These are phyloP conservation scores for Tulasnella sp. DNA, from an alignment of 768 basidiomycete species.

Conservation along the genomic window DNA sequence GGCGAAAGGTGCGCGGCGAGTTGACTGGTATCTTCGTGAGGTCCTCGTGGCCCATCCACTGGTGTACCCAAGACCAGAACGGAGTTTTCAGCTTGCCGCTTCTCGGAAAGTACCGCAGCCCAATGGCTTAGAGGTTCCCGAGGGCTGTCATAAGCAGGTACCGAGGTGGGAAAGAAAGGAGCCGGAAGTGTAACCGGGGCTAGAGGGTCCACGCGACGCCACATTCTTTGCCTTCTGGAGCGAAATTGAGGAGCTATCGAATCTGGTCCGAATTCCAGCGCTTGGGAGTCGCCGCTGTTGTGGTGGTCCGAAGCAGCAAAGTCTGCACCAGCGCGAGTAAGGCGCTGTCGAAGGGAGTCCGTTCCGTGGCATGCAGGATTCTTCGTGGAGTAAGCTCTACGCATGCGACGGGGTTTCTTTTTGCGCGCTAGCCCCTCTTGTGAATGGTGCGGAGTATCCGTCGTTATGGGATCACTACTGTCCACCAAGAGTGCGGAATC, in stretches of 20 bases:
- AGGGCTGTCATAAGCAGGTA: neutral
- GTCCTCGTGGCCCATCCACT: neutral
- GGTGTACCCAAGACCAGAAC: neutral
- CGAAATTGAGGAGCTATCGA: neutral
- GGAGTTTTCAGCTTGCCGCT: neutral
- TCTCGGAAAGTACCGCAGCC: neutral
- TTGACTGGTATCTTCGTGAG: neutral
- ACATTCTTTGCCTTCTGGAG: neutral
- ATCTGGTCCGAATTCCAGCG: neutral
- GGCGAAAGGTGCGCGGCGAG: neutral
- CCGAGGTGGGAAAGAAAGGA: slow-evolving; percentile 8
- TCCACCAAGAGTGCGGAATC: neutral
- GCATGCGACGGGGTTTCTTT: neutral
- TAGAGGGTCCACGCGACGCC: neutral
- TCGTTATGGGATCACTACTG: slow-evolving; percentile 4
- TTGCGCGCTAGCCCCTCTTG: slow-evolving; percentile 12
- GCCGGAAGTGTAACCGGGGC: neutral
- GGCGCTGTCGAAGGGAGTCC: neutral
- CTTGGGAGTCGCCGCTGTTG: slow-evolving; percentile 12
- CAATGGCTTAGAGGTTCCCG: slow-evolving; percentile 1
- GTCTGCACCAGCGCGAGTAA: neutral
- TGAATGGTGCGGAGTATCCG: slow-evolving; percentile 1
- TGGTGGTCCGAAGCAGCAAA: neutral
- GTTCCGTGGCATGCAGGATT: neutral
- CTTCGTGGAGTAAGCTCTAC: neutral